A percentile compares a stretch with the other conserved stretches of the same genome.
Conservation (phyloP, 1,284 basidiomycete species). For the Ustilago shanxiensis region DNA sequence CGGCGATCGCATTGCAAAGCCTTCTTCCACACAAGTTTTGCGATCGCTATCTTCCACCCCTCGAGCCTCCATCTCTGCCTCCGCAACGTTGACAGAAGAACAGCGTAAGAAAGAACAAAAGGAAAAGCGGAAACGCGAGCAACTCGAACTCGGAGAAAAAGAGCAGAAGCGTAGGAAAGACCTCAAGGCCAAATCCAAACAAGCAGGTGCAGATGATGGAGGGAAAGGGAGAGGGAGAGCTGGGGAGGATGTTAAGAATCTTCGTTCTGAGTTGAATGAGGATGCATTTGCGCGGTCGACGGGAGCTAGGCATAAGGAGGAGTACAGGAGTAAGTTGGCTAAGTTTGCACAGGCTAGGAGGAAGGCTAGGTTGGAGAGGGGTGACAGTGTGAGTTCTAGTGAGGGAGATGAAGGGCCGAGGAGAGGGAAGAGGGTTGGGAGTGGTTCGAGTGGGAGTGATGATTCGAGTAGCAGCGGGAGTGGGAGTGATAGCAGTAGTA, state of each 20-base stretch:
- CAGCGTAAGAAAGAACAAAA: not conserved
- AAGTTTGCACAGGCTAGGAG: slow-evolving; percentile 32
- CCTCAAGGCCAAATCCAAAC: slow-evolving; percentile 3
- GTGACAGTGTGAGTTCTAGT: slow-evolving; percentile 18
- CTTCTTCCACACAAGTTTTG: not conserved
- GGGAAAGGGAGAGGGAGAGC: too few relatives aligned
- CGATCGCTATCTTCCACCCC: slow-evolving; percentile 5
- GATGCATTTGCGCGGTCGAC: slow-evolving; percentile 52
- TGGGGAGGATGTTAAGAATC: slow-evolving; percentile 40
- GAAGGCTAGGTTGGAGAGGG: slow-evolving; percentile 24
- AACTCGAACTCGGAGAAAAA: slow-evolving; percentile 12
- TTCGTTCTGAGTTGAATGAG: slow-evolving; percentile 51
- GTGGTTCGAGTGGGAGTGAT: slow-evolving; percentile 9
- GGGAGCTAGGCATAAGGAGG: slow-evolving; percentile 36
- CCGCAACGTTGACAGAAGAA: not conserved
- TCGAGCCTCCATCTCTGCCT: too few relatives aligned
- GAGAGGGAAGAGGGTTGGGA: not conserved
- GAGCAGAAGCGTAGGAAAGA: slow-evolving; percentile 8
- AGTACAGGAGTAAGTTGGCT: slow-evolving; percentile 38
- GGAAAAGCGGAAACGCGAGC: slow-evolving; percentile 7
- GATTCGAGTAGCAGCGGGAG: slow-evolving; percentile 10
- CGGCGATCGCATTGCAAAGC: slow-evolving; percentile 19
- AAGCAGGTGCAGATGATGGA: not conserved
- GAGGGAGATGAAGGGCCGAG: slow-evolving; percentile 9
- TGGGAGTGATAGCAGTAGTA: slow-evolving; percentile 17